These are phyloP conservation scores for Paecilomyces sp. DNA, from an alignment of 2,329 filamentous ascomycete genomes.

Conservation along the genomic window DNA sequence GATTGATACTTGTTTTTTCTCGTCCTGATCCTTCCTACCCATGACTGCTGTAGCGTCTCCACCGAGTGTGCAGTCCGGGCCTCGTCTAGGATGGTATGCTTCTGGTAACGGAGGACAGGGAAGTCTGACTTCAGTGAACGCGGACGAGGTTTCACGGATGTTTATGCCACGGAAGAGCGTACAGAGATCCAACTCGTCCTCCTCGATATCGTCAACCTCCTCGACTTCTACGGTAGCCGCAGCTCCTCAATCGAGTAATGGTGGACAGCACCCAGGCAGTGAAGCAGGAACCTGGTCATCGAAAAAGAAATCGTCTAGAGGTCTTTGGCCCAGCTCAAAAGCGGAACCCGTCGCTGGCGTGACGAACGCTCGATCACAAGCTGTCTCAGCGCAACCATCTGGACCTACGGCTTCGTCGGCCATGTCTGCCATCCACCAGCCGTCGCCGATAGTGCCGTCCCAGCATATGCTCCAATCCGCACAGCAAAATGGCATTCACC, in stretches of 20 bases:
- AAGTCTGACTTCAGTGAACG: conserved; percentile 63
- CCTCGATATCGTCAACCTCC: conserved; percentile 60
- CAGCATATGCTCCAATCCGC: conserved; percentile 61
- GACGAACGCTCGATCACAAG: conserved; percentile 54
- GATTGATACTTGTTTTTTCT: neutral
- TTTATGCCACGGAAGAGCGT: conserved; percentile 82
- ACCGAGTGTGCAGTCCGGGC: conserved; percentile 55
- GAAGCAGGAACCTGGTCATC: conserved; percentile 33
- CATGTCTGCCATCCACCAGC: conserved; percentile 57
- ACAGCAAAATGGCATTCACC: conserved; percentile 52
- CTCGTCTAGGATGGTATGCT: conserved; percentile 55
- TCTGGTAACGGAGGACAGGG: conserved; percentile 51
- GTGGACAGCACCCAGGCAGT: conserved; percentile 26
- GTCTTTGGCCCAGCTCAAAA: conserved; percentile 60
- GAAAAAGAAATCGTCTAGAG: conserved; percentile 43
- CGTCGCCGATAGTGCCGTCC: conserved; percentile 56
- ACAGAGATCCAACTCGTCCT: conserved; percentile 84
- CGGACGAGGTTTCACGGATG: conserved; percentile 80
- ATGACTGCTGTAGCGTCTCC: conserved; percentile 64
- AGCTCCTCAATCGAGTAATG: conserved; percentile 28
- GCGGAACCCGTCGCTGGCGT: conserved; percentile 58
- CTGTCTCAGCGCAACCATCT: conserved; percentile 51
- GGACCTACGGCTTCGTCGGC: conserved; percentile 54
- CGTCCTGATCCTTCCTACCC: conserved; percentile 24
- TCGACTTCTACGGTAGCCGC: conserved; percentile 46